Evolutionary conservation across 129 eudicot species (phyloP), one percentile per base, ranked within the genome.

Genomic region (Artemisia argyi): DNA sequence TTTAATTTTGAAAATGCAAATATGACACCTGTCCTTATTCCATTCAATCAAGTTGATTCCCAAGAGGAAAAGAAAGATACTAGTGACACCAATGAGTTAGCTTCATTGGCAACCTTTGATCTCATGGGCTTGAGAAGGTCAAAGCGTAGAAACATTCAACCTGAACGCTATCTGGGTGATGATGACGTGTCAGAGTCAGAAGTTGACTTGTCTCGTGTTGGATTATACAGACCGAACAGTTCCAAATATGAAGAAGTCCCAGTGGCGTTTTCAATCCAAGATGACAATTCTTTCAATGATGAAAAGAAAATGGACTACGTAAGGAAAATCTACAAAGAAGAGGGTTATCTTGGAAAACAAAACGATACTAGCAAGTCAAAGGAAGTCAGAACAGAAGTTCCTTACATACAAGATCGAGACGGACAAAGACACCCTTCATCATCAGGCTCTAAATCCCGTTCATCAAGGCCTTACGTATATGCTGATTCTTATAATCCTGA

Each of bases 91-190:
- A 56, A 76, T 71, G 95, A 77, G 8, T 32, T 44, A 18, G 83
- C 73, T 30, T 49, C 80, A 44, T 39, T 76, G 28, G 54, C 76
- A 54, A 59, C 56, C 50, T 72, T 74, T 61, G 93, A 90, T 67
- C 26, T 76, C 39, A 66, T 49, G 57, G 95, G 62, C 1, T 59
- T 89, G 78, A 75, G 98, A 61, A 78, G 98, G 57, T 92, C 98
- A 70, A 92, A 87, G 71, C 89, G 98, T 18, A 74, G 98, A 42
- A 67, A 71, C 71, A 81, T 89, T 24, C 88, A 83, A 72, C 98
- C 98, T 0, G 92, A 92, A 22, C 88, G 98, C 7, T 92, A 85
- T 70, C 35, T 86, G 47, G 98, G 88, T 16, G 89, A 83, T 72
- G 90, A 83, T 63, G 88, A 86, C 8, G 59, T 81, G 59, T 77